Evolutionary conservation across 2,329 filamentous ascomycete genomes (phyloP), one percentile per base, ranked within the genome.

Genomic region (Knoxdaviesia capensis): DNA sequence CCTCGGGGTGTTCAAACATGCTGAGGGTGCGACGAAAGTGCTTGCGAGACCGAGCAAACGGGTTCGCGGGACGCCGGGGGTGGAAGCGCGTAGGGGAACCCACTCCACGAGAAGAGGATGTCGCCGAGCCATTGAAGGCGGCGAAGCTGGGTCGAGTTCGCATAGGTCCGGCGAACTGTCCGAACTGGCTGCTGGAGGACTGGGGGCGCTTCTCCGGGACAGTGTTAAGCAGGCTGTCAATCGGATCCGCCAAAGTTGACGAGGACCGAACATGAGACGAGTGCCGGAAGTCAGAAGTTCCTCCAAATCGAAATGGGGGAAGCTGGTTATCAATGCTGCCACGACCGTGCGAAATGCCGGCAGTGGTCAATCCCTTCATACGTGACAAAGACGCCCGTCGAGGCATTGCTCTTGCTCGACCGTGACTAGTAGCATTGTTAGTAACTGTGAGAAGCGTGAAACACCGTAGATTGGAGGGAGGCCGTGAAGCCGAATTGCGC

Each of bases 1-100:
- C 90, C 49, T 74, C 81, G 4, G 87, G 81, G 56, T 81, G 77
- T 62, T 96, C 88, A 60, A 93, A 98, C 90, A 98, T 98, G 69
- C 90, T 96, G 54, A 94, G 64, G 29, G 88, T 93, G 49, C 90
- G 77, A 46, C 90, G 78, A 54, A 88, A 88, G 57, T 90, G 83
- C 55, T 93, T 93, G 49, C 87, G 74, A 38, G 82, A 82, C 47
- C 85, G 76, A 51, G 76, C 65, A 49, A 81, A 73, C 44, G 71
- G 80, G 57, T 77, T 86, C 40, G 72, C 80, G 46, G 64, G 69
- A 49, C 87, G 84, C 48, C 86, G 77, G 43, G 77, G 62, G 50
- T 88, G 80, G 45, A 68, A 34, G 41, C 40, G n/a, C 36, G 28
- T 6, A 29, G 30, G 30, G 41, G 38, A 2, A 42, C 28, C 29